Evolutionary conservation across 805 yeast species (phyloP).

Genomic region (Danielia oregonensis): DNA sequence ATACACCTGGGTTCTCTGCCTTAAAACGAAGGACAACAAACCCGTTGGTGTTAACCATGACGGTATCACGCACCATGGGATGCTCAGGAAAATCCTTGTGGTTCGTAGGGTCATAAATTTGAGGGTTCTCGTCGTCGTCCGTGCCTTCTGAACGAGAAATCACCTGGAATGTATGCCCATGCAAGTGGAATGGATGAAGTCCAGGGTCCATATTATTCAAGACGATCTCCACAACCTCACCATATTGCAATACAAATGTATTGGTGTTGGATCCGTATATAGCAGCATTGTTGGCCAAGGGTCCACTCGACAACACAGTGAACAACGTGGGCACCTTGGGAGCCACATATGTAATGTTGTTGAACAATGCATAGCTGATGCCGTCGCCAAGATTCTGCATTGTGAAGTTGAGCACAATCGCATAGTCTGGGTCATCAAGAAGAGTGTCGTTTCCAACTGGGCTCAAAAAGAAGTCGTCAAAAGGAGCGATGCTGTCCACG

Average conservation of each 20-base stretch:
- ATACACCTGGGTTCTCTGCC: conserved; percentile 88
- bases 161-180: conserved; percentile 69
- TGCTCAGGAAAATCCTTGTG: conserved; percentile 47
- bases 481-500: conserved; percentile 18
- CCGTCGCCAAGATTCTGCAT: conserved; percentile 76
- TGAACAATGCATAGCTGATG: conserved; percentile 72
- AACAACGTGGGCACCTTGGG: conserved; percentile 72
- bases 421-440: conserved; percentile 59
- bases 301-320: conserved; percentile 61
- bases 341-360: conserved; percentile 56
- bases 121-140: conserved; percentile 54
- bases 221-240: conserved; percentile 70
- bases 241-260: conserved; percentile 53
- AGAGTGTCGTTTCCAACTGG: conserved; percentile 55
- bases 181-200: conserved; percentile 76
- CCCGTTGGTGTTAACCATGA: conserved; percentile 63
- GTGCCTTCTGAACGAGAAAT: conserved; percentile 49
- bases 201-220: conserved; percentile 78
- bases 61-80: conserved; percentile 71
- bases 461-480: conserved; percentile 75
- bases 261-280: conserved; percentile 75
- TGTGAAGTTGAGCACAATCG: conserved; percentile 52
- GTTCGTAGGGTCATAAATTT: conserved; percentile 43
- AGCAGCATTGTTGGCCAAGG: conserved; percentile 47
- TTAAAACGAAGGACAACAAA: conserved; percentile 65